Evolutionary conservation across 441 rosid genomes (phyloP).

Genomic region (Arabidopsis lyrata): DNA sequence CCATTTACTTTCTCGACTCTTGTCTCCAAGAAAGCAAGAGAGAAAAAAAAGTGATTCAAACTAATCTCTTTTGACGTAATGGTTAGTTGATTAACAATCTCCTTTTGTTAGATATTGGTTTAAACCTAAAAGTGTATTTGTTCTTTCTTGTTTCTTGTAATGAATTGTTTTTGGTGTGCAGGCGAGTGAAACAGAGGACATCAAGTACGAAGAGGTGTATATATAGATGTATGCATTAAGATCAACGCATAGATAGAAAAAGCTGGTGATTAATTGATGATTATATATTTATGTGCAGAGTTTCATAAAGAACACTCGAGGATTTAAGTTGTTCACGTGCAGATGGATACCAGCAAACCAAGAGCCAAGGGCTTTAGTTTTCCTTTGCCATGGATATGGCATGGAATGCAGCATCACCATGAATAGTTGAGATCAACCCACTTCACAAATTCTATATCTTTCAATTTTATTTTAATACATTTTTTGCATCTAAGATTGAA

Average conservation of each 20-base stretch:
- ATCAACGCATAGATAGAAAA: background rate
- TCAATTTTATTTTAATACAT: background rate
- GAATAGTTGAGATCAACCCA: conserved; percentile 58
- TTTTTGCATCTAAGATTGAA: background rate
- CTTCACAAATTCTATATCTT: background rate
- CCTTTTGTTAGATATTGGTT: background rate
- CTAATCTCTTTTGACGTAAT: background rate
- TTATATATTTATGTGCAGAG: conserved; percentile 44
- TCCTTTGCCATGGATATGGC: conserved; percentile 83
- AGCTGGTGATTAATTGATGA: background rate
- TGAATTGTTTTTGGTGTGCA: conserved; percentile 29
- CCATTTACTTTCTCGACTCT: conserved; percentile 30
- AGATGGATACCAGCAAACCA: conserved; percentile 65
- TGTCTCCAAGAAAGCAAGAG: conserved; percentile 6
- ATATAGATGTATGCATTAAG: background rate
- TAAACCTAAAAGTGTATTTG: conserved; percentile 11
- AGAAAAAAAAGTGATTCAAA: background rate
- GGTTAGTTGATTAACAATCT: conserved; percentile 31
- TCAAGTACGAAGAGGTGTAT: conserved; percentile 44
- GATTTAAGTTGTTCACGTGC: conserved; percentile 75
- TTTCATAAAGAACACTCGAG: conserved; percentile 58
- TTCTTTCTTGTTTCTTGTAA: background rate
- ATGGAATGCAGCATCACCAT: conserved; percentile 92
- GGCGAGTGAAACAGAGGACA: conserved; percentile 24
- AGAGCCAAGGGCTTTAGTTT: conserved; percentile 67